phyloP scores from a whole-genome alignment of 1,284 basidiomycete species.

The Microbotryum lychnidis-dioicae region DNA sequence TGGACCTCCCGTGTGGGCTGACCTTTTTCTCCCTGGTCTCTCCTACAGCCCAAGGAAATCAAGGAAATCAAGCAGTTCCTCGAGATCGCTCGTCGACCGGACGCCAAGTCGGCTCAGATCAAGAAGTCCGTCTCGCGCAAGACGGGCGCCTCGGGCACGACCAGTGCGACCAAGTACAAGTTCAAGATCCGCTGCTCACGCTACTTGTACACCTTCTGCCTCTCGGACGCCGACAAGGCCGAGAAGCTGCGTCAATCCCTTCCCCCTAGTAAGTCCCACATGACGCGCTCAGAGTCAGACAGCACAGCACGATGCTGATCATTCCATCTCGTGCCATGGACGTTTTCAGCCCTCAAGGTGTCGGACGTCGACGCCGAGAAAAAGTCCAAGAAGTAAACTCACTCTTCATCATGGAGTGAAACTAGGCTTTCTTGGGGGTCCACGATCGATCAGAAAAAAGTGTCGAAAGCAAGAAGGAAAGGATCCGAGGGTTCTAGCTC shows the following conservation, averaged over 20 bases:
- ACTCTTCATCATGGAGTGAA: background rate
- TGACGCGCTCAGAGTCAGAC: background rate
- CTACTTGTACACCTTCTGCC: constrained; percentile 93
- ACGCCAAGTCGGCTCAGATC: constrained; percentile 44
- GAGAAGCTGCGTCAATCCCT: constrained; percentile 95
- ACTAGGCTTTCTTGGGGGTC: too few relatives aligned
- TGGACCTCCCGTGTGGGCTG: background rate
- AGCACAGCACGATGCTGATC: too few relatives aligned
- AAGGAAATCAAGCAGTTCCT: constrained; percentile 99
- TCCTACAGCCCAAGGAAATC: constrained; percentile 83
- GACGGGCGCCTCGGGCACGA: constrained; percentile 36
- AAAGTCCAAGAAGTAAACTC: constrained; percentile 30
- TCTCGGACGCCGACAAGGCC: constrained; percentile 96
- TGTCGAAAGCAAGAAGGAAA: too few relatives aligned
- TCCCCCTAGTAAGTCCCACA: constrained; percentile 52
- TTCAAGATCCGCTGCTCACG: constrained; percentile 98
- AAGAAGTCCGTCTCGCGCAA: constrained; percentile 32
- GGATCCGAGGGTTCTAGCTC: too few relatives aligned
- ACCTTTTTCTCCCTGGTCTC: background rate
- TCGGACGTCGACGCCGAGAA: constrained; percentile 32
- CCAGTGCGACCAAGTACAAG: constrained; percentile 78
- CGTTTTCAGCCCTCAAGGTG: constrained; percentile 32
- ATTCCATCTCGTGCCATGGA: too few relatives aligned
- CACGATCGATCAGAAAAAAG: too few relatives aligned
- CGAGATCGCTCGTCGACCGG: constrained; percentile 77